phyloP scores from a whole-genome alignment of 257 asterid genomes.

The Primulina huaijiensis region DNA sequence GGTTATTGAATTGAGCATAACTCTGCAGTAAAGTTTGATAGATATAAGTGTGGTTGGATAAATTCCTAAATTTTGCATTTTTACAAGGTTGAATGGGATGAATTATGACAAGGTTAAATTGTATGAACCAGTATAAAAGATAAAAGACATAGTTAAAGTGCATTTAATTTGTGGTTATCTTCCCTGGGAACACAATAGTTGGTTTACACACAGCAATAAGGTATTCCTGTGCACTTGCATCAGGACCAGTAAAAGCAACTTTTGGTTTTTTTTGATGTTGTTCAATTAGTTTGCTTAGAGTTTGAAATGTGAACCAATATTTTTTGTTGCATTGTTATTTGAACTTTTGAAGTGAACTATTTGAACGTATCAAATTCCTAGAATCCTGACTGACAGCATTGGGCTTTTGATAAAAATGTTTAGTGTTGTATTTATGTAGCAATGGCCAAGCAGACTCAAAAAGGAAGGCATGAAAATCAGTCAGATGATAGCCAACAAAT shows the following conservation, averaged over 20 bases:
- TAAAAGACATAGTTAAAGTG: background rate
- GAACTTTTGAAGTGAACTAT: too few species aligned
- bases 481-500: background rate
- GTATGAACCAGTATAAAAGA: background rate
- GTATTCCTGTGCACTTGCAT: background rate
- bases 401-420: background rate
- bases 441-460: background rate
- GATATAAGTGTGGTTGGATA: background rate
- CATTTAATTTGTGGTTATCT: background rate
- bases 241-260: background rate
- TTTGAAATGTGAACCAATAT: background rate
- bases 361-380: background rate
- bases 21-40: background rate
- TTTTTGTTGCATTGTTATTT: background rate
- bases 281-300: background rate
- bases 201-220: background rate
- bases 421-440: background rate
- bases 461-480: background rate
- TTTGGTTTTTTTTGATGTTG: background rate
- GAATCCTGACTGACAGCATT: background rate
- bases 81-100: background rate
- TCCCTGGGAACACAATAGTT: background rate
- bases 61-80: background rate
- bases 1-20: background rate
- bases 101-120: background rate